Conservation (phyloP, 306 rosid species). For the Psophocarpus tetragonolobus region DNA sequence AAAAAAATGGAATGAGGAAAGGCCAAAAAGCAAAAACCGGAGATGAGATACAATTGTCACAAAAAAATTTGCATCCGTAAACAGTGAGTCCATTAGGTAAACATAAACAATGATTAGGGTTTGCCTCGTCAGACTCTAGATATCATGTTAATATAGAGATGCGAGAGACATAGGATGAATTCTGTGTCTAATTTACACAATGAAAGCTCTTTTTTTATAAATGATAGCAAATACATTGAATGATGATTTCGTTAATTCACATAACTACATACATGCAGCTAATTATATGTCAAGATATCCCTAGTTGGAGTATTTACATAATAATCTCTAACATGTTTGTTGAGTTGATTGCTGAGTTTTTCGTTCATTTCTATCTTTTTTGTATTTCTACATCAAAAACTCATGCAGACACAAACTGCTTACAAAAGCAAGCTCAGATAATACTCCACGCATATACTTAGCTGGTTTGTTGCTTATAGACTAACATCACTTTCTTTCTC, state of each 20-base stretch:
- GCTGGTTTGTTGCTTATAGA: conserved; percentile 7
- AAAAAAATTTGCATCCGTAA: too few relatives aligned
- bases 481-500: conserved; percentile 32
- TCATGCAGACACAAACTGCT: not conserved
- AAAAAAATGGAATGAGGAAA: too few relatives aligned
- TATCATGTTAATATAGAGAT: too few relatives aligned
- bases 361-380: conserved; percentile 19
- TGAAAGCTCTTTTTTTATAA: too few relatives aligned
- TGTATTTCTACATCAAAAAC: not conserved
- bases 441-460: conserved; percentile 6
- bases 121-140: too few relatives aligned
- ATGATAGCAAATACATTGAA: too few relatives aligned
- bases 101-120: too few relatives aligned
- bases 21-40: too few relatives aligned
- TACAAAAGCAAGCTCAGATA: conserved; percentile 9
- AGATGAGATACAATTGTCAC: too few relatives aligned
- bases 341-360: not conserved
- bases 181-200: too few relatives aligned
- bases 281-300: not conserved
- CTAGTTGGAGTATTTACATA: not conserved
- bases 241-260: not conserved
- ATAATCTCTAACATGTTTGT: conserved; percentile 5
- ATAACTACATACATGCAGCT: not conserved
- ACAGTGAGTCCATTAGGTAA: too few relatives aligned
- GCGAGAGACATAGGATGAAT: too few relatives aligned